Evolutionary conservation across 2,329 filamentous ascomycete species (phyloP).

Genomic region (Monilinia vaccinii-corymbosi): DNA sequence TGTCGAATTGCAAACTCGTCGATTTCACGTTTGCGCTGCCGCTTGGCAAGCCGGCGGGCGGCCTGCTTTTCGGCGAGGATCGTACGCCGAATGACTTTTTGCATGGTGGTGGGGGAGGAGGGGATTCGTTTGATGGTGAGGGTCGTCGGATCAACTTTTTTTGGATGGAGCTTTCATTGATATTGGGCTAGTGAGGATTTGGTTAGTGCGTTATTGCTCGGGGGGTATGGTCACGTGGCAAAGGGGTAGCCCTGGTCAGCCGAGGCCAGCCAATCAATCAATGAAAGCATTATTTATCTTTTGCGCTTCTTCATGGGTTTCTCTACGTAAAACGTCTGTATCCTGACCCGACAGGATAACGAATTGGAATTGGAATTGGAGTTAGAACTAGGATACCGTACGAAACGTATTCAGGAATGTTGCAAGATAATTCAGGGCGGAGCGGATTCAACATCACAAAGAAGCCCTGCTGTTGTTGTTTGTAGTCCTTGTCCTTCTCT

Average conservation of each 20-base stretch:
- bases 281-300: background rate
- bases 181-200: background rate
- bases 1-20: background rate
- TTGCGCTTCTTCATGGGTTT: background rate
- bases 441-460: background rate
- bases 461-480: background rate
- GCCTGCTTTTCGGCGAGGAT: conserved; percentile 58
- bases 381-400: too few relatives aligned
- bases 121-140: conserved; percentile 3
- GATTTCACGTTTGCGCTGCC: conserved; percentile 26
- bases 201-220: background rate
- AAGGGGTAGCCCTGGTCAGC: background rate
- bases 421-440: background rate
- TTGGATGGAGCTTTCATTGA: conserved; percentile 10
- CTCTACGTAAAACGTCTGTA: too few relatives aligned
- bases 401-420: background rate
- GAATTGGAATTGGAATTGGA: too few relatives aligned
- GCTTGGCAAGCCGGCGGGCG: conserved; percentile 36
- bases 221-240: background rate
- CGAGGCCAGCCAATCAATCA: background rate
- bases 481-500: background rate
- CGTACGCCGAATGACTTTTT: conserved; percentile 60
- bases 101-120: conserved; percentile 40
- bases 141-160: conserved; percentile 8
- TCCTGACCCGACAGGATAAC: background rate